Percentiles rank a stretch among this genome's conserved stretches.
phyloP scores from a whole-genome alignment of 768 basidiomycete genomes.

The Amanita pseudoporphyria region DNA sequence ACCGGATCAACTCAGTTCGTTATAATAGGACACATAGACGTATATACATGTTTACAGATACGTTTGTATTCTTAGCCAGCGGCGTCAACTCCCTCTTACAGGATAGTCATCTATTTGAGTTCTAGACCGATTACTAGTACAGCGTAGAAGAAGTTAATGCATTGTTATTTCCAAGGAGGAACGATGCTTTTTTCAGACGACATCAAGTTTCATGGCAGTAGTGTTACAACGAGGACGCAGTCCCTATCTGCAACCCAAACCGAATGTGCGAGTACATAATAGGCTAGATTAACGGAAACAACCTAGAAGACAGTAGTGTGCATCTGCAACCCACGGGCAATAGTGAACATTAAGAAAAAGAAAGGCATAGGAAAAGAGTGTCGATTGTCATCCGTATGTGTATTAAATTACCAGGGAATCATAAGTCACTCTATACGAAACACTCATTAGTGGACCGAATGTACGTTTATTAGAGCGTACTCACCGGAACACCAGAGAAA shows the following conservation, averaged over 20 bases:
- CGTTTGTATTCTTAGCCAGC: background rate
- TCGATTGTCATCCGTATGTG: background rate
- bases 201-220: too few relatives aligned
- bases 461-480: background rate
- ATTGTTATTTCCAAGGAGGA: too few relatives aligned
- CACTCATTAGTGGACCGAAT: background rate
- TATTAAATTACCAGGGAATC: background rate
- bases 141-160: too few relatives aligned
- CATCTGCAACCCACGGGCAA: background rate
- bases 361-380: background rate
- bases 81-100: background rate
- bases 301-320: background rate
- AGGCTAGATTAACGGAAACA: background rate
- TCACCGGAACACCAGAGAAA: background rate
- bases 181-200: too few relatives aligned
- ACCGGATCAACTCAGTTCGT: too few relatives aligned
- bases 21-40: background rate
- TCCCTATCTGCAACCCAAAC: conserved; percentile 3
- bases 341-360: background rate
- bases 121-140: too few relatives aligned
- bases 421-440: background rate
- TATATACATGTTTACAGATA: background rate
- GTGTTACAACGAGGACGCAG: background rate
- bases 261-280: conserved; percentile 3
- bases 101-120: too few relatives aligned